Evolutionary conservation across 805 yeast genomes (phyloP).

Genomic region (Kluyveromyces aestuarii): DNA sequence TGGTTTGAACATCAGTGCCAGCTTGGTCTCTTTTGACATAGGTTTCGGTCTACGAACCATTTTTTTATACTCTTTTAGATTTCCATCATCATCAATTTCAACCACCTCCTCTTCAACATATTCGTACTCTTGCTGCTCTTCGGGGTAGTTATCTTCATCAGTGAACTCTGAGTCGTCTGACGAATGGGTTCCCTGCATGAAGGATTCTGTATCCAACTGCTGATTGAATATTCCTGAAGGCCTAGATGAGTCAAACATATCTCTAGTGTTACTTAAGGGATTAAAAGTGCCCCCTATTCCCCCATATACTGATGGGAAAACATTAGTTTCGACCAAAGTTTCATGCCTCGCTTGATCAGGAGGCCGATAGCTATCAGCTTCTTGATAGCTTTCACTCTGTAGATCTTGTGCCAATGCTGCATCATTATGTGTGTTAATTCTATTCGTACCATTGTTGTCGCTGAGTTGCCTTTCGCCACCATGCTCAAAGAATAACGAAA

Average conservation of each 20-base stretch:
- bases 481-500: slow-evolving; percentile 71
- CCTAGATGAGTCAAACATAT: slow-evolving; percentile 29
- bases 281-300: slow-evolving; percentile 31
- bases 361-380: slow-evolving; percentile 51
- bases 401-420: slow-evolving; percentile 52
- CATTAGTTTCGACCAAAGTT: slow-evolving; percentile 42
- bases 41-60: slow-evolving; percentile 18
- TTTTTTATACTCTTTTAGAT: slow-evolving; percentile 25
- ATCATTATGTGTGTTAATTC: slow-evolving; percentile 27
- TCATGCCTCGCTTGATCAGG: slow-evolving; percentile 65
- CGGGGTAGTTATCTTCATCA: slow-evolving; percentile 31
- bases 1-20: slow-evolving; percentile 81
- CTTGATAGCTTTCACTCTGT: slow-evolving; percentile 52
- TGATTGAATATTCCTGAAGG: slow-evolving; percentile 32
- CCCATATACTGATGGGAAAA: slow-evolving; percentile 30
- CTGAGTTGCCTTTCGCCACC: slow-evolving; percentile 29
- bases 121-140: slow-evolving; percentile 29
- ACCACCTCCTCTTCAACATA: slow-evolving; percentile 26
- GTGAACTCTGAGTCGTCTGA: slow-evolving; percentile 31
- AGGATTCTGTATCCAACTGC: slow-evolving; percentile 13
- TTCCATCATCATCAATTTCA: slow-evolving; percentile 30
- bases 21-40: slow-evolving; percentile 35
- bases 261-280: slow-evolving; percentile 16
- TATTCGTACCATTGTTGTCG: slow-evolving; percentile 2
- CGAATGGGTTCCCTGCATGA: slow-evolving; percentile 13